A percentile compares a stretch with the other conserved stretches of the same genome.
Evolutionary conservation across 202 grass and related monocot species (phyloP).

Genomic region (Miscanthus sacchariflorus): DNA sequence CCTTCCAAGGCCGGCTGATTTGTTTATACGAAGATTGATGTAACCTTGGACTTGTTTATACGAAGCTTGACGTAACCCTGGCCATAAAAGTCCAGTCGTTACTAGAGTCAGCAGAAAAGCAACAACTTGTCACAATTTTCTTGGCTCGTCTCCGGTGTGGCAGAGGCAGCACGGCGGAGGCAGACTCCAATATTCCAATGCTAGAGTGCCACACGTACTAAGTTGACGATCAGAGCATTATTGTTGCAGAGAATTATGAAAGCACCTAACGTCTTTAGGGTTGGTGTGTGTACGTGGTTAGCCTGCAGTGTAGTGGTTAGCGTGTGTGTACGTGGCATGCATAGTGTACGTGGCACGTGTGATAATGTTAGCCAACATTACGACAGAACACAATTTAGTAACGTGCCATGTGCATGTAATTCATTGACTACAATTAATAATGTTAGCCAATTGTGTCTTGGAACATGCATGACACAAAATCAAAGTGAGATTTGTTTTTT

Average conservation of each 20-base stretch:
- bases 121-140: not conserved
- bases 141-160: not conserved
- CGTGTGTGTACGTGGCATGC: too few relatives aligned
- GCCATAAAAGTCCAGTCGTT: not conserved
- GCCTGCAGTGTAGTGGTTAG: too few relatives aligned
- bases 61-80: not conserved
- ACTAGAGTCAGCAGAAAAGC: not conserved
- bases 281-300: too few relatives aligned
- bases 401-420: too few relatives aligned
- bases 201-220: not conserved
- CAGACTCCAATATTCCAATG: not conserved
- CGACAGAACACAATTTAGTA: too few relatives aligned
- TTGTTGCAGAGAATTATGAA: not conserved
- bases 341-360: too few relatives aligned
- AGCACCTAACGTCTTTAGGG: too few relatives aligned
- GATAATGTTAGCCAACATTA: too few relatives aligned
- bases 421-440: too few relatives aligned
- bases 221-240: not conserved
- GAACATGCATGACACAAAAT: too few relatives aligned
- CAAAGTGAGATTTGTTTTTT: too few relatives aligned
- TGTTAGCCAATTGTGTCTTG: too few relatives aligned
- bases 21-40: not conserved
- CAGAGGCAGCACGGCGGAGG: not conserved
- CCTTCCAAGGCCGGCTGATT: not conserved
- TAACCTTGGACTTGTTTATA: not conserved